Evolutionary conservation across 805 yeast species (phyloP).

Genomic region (Starmerella floris): DNA sequence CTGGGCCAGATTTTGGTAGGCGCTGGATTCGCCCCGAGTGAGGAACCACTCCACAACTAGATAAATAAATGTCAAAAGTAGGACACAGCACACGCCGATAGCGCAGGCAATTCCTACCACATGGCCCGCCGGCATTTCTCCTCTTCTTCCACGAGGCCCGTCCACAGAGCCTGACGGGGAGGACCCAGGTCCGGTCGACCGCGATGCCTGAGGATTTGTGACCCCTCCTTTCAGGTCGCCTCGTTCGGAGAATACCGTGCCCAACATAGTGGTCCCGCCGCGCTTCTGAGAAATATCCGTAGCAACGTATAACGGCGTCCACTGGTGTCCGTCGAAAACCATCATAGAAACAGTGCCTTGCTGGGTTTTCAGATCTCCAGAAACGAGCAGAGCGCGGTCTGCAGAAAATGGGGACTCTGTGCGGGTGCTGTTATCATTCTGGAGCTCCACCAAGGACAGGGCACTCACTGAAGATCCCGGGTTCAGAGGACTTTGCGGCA

Average conservation of each 20-base stretch:
- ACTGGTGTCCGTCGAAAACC: constrained; percentile 45
- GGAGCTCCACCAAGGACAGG: constrained; percentile 5
- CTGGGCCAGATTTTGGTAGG: constrained; percentile 17
- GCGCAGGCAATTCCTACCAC: constrained; percentile 61
- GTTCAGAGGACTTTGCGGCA: constrained; percentile 1
- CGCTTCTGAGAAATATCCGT: constrained; percentile 16
- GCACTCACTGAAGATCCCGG: constrained; percentile 1
- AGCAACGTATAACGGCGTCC: constrained; percentile 49
- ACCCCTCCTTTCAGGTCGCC: constrained; percentile 16
- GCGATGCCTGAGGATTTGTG: no score
- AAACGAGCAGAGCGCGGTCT: constrained; percentile 38
- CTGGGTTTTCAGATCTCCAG: constrained; percentile 41
- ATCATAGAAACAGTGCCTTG: constrained; percentile 40
- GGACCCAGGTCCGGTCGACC: no score
- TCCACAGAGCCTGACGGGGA: no score
- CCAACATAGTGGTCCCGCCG: constrained; percentile 18
- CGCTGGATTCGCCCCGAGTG: not conserved
- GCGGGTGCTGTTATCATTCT: not conserved
- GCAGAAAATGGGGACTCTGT: constrained; percentile 22
- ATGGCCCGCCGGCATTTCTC: constrained; percentile 39
- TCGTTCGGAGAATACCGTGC: constrained; percentile 26
- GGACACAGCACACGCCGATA: constrained; percentile 42
- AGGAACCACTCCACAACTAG: constrained; percentile 20
- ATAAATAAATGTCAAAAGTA: constrained; percentile 33
- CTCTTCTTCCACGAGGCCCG: constrained; percentile 3